Conservation (phyloP, 495 filamentous ascomycete genomes). For the Trichoderma reesei region DNA sequence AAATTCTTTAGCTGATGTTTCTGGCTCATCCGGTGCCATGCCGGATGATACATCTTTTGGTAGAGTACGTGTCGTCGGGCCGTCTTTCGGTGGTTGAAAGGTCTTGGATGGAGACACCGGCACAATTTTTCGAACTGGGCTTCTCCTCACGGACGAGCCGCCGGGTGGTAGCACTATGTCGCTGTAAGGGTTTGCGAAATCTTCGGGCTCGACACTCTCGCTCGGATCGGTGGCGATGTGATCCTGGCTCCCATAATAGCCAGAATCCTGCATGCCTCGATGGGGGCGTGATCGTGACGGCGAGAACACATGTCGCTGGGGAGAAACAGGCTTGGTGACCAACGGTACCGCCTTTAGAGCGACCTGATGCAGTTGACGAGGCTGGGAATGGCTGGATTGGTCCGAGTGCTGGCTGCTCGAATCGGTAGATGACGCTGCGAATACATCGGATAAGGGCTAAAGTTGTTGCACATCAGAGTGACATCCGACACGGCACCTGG, state of each 20-base stretch:
- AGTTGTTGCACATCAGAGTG: slow-evolving; percentile 13
- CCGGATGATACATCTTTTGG: not conserved
- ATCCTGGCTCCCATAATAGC: slow-evolving; percentile 64
- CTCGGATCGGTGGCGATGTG: slow-evolving; percentile 22
- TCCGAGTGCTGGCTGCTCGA: slow-evolving; percentile 36
- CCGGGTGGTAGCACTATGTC: not conserved
- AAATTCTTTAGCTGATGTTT: slow-evolving; percentile 12
- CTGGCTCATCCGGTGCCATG: slow-evolving; percentile 1
- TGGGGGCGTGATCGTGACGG: slow-evolving; percentile 13
- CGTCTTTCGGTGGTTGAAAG: slow-evolving; percentile 61
- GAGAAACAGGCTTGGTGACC: slow-evolving; percentile 7
- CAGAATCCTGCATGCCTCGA: slow-evolving; percentile 48
- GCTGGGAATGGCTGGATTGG: slow-evolving; percentile 23
- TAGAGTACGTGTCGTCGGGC: slow-evolving; percentile 24
- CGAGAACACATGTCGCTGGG: slow-evolving; percentile 13
- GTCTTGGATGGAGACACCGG: slow-evolving; percentile 19
- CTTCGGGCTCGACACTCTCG: slow-evolving; percentile 21
- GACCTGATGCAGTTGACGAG: slow-evolving; percentile 15
- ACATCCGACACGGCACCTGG: not conserved
- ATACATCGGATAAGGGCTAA: slow-evolving; percentile 78
- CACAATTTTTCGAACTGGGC: not conserved
- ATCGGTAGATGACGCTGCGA: slow-evolving; percentile 42
- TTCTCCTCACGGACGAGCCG: slow-evolving; percentile 13
- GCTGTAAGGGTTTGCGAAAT: slow-evolving; percentile 2
- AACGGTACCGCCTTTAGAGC: not conserved